These are phyloP conservation scores for Dactylis glomerata DNA, from an alignment of 176 grass and related monocot genomes.

Conservation along the genomic window DNA sequence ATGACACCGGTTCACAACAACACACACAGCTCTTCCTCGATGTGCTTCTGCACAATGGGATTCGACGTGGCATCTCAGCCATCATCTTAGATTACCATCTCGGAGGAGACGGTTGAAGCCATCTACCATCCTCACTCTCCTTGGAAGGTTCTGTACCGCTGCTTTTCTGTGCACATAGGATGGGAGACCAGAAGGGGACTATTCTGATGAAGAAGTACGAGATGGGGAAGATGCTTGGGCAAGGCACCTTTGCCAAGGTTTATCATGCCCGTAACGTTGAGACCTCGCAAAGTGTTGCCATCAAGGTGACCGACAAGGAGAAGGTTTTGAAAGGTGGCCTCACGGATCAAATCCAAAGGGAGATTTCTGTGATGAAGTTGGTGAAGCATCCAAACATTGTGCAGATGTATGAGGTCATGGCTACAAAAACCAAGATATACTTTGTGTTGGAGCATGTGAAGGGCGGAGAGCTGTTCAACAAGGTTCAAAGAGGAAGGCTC, in stretches of 20 bases:
- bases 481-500: slow-evolving; percentile 67
- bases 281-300: slow-evolving; percentile 69
- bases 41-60: slow-evolving; percentile 67
- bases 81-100: slow-evolving; percentile 68
- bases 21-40: slow-evolving; percentile 33
- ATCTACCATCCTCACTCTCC: not conserved
- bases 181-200: slow-evolving; percentile 64
- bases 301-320: slow-evolving; percentile 97
- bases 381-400: slow-evolving; percentile 84
- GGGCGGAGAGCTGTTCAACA: slow-evolving; percentile 87
- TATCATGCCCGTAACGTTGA: slow-evolving; percentile 69
- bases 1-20: slow-evolving; percentile 55
- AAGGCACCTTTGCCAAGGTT: slow-evolving; percentile 98
- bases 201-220: slow-evolving; percentile 75
- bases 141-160: not conserved
- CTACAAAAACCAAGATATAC: slow-evolving; percentile 87
- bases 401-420: slow-evolving; percentile 93
- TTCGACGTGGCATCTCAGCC: slow-evolving; percentile 57
- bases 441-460: slow-evolving; percentile 83
- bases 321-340: slow-evolving; percentile 87
- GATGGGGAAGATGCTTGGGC: slow-evolving; percentile 78
- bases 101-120: slow-evolving; percentile 80
- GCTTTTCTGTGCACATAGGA: slow-evolving; percentile 4
- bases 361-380: slow-evolving; percentile 91
- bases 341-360: slow-evolving; percentile 89